Conservation (phyloP, 805 yeast genomes). For the Ogataea henricii region DNA sequence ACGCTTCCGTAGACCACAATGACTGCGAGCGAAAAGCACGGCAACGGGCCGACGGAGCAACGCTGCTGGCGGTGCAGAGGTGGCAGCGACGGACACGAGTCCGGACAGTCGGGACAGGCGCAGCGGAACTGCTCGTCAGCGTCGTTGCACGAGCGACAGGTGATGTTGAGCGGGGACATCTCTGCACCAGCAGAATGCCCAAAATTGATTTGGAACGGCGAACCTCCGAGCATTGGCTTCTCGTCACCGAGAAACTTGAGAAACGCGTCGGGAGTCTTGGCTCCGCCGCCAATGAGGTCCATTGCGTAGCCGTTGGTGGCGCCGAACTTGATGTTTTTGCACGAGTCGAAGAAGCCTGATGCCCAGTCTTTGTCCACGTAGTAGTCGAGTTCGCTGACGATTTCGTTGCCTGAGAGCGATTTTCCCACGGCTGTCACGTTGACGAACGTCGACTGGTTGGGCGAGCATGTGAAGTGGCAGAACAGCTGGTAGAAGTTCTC, state of each 20-base stretch:
- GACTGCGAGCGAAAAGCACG: constrained; percentile 73
- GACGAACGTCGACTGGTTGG: constrained; percentile 75
- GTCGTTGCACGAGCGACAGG: constrained; percentile 57
- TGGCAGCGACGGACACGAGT: constrained; percentile 72
- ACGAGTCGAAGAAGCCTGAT: constrained; percentile 69
- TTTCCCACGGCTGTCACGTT: constrained; percentile 57
- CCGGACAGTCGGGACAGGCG: constrained; percentile 89
- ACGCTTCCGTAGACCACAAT: constrained; percentile 47
- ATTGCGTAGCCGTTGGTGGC: constrained; percentile 96
- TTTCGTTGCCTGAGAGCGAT: constrained; percentile 50
- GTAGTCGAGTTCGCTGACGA: constrained; percentile 73
- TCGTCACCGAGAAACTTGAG: constrained; percentile 91
- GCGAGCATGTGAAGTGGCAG: constrained; percentile 88
- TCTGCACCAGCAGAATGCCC: constrained; percentile 39
- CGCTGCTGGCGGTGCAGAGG: constrained; percentile 38
- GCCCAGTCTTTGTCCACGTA: constrained; percentile 65
- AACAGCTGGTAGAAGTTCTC: constrained; percentile 82
- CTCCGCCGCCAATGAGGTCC: constrained; percentile 99
- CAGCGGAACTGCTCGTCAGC: constrained; percentile 59
- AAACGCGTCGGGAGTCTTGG: constrained; percentile 68
- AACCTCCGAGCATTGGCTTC: constrained; percentile 91
- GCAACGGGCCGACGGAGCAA: constrained; percentile 65
- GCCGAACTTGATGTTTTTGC: constrained; percentile 85
- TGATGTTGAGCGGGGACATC: constrained; percentile 34
- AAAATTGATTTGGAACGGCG: constrained; percentile 91